A percentile compares a stretch with the other conserved stretches of the same genome.
These are phyloP conservation scores for Aegilops longissima DNA, from an alignment of 176 grass and related monocot species.

Conservation along the genomic window DNA sequence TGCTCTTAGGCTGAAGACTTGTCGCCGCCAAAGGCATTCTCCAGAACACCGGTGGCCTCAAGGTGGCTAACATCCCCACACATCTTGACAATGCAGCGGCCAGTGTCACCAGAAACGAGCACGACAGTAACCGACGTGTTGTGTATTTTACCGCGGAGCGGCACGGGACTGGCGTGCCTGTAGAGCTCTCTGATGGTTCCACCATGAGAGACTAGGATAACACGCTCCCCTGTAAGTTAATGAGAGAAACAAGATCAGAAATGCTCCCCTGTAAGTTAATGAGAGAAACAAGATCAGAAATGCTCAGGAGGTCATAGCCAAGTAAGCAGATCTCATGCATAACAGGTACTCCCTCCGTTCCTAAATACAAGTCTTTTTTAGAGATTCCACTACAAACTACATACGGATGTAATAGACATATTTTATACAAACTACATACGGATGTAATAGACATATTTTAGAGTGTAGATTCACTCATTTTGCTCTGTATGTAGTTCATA, in stretches of 20 bases:
- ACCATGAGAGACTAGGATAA: constrained; percentile 75
- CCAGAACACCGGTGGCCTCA: constrained; percentile 45
- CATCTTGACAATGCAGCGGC: constrained; percentile 60
- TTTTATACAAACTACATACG: no score
- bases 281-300: background rate
- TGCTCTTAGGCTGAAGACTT: constrained; percentile 48
- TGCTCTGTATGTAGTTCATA: no score
- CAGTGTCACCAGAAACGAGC: constrained; percentile 53
- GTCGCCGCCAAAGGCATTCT: constrained; percentile 71
- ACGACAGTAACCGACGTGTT: constrained; percentile 75
- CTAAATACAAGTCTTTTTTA: no score
- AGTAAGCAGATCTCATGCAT: background rate
- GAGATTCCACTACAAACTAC: no score
- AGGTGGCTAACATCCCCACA: constrained; percentile 66
- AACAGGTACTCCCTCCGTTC: no score
- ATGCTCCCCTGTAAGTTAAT: constrained; percentile 54
- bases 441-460: no score
- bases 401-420: no score
- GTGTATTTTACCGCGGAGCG: constrained; percentile 51
- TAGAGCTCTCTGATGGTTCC: constrained; percentile 76
- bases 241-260: background rate
- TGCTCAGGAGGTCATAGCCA: background rate
- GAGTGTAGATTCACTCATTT: no score
- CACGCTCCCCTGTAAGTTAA: constrained; percentile 60
- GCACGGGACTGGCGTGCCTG: constrained; percentile 39